Conservation (phyloP, 2,329 filamentous ascomycete genomes). For the Claviceps quebecensis region DNA sequence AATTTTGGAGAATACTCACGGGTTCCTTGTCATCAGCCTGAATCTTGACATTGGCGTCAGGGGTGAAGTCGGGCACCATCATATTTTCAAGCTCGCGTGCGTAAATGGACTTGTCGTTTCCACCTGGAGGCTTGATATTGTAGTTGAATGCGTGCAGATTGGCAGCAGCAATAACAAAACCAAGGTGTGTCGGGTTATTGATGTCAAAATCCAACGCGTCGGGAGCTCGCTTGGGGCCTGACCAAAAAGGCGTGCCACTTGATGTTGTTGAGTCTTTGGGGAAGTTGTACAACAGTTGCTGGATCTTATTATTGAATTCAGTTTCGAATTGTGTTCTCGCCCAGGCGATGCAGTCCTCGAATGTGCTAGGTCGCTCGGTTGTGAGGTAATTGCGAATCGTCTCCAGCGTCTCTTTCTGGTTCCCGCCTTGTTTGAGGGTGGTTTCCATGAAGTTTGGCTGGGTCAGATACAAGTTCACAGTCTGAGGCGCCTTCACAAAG, state of each 20-base stretch:
- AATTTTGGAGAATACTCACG: constrained; percentile 25
- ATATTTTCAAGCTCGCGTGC: constrained; percentile 73
- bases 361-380: constrained; percentile 77
- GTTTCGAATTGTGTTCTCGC: constrained; percentile 87
- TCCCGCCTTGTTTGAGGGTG: constrained; percentile 82
- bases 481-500: constrained; percentile 87
- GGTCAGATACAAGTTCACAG: constrained; percentile 84
- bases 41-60: constrained; percentile 84
- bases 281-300: constrained; percentile 93
- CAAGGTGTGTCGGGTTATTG: constrained; percentile 72
- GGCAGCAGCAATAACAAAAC: constrained; percentile 75
- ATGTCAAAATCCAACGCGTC: constrained; percentile 81
- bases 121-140: constrained; percentile 72
- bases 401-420: constrained; percentile 87
- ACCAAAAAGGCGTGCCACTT: constrained; percentile 88
- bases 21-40: constrained; percentile 92
- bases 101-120: constrained; percentile 54
- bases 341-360: constrained; percentile 96
- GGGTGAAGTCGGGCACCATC: constrained; percentile 90
- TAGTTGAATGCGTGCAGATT: constrained; percentile 98
- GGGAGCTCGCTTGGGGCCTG: constrained; percentile 90
- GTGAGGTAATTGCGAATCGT: constrained; percentile 82
- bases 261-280: constrained; percentile 86
- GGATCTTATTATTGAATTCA: constrained; percentile 92
- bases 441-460: constrained; percentile 82